Conservation (phyloP, 192 early-diverging fungal genomes). For the Linnemannia schmuckeri region DNA sequence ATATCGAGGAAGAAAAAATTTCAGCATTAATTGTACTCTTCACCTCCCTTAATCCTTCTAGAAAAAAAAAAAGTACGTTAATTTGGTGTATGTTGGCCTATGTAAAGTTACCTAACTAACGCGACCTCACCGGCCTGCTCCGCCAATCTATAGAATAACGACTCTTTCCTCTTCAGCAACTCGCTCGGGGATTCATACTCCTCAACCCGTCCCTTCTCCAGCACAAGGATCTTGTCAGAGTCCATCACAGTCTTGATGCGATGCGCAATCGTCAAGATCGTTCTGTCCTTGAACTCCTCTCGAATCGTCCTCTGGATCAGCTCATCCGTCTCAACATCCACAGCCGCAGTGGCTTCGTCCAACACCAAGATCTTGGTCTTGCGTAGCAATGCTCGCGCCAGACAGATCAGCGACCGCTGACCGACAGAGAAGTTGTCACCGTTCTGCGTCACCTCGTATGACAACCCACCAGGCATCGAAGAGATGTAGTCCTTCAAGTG, state of each 20-base stretch:
- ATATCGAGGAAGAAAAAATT: too few species aligned
- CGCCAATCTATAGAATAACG: constrained; percentile 13
- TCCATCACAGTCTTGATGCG: constrained; percentile 75
- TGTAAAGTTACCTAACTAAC: too few species aligned
- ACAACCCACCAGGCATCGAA: constrained; percentile 51
- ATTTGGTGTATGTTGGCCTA: too few species aligned
- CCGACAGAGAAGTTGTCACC: constrained; percentile 55
- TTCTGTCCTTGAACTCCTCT: constrained; percentile 28
- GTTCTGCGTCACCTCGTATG: constrained; percentile 9
- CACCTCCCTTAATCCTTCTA: too few species aligned
- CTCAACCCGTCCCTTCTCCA: constrained; percentile 75
- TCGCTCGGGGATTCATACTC: constrained; percentile 75
- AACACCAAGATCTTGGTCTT: constrained; percentile 67
- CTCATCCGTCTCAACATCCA: constrained; percentile 68
- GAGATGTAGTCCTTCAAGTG: constrained; percentile 57
- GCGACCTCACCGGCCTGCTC: neutral
- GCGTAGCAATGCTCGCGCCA: constrained; percentile 70
- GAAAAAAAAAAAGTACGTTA: too few species aligned
- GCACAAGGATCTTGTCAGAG: constrained; percentile 78
- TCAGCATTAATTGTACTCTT: too few species aligned
- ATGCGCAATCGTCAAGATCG: constrained; percentile 75
- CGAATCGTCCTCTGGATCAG: constrained; percentile 60
- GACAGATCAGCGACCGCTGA: constrained; percentile 73
- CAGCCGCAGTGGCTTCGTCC: constrained; percentile 77
- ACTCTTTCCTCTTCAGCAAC: constrained; percentile 47